These are phyloP conservation scores for Vanrija sp. DNA, from an alignment of 1,284 basidiomycete species.

Conservation along the genomic window DNA sequence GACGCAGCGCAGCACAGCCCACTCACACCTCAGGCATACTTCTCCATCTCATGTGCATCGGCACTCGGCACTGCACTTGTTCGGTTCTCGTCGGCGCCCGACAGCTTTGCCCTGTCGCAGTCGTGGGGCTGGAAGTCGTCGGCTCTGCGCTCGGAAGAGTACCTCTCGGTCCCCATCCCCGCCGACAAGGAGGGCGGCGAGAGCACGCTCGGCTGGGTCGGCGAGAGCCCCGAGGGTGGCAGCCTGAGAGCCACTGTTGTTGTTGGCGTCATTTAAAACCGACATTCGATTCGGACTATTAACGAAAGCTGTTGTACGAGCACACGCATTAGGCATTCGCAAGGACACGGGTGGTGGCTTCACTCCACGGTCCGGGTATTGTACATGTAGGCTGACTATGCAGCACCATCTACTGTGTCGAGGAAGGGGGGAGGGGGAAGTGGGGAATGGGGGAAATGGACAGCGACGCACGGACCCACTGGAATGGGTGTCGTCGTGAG, in stretches of 20 bases:
- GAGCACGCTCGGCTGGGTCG: conserved; percentile 51
- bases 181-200: conserved; percentile 57
- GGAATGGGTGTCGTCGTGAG: too few relatives aligned
- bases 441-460: too few relatives aligned
- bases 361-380: background rate
- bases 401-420: background rate
- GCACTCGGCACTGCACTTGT: conserved; percentile 77
- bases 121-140: conserved; percentile 55
- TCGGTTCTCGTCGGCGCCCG: conserved; percentile 74
- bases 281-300: background rate
- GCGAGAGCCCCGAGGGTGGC: conserved; percentile 51
- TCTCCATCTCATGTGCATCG: conserved; percentile 75
- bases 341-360: too few relatives aligned
- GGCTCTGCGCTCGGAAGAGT: conserved; percentile 46
- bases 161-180: conserved; percentile 28
- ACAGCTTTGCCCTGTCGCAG: conserved; percentile 67
- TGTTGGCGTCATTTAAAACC: conserved; percentile 60
- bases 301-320: background rate
- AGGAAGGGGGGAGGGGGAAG: background rate
- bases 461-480: too few relatives aligned
- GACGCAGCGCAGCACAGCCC: too few relatives aligned
- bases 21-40: conserved; percentile 55
- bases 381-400: background rate
- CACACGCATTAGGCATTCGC: background rate
- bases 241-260: conserved; percentile 71